Evolutionary conservation across 176 grass and related monocot genomes (phyloP).

Genomic region (Dactylis glomerata): DNA sequence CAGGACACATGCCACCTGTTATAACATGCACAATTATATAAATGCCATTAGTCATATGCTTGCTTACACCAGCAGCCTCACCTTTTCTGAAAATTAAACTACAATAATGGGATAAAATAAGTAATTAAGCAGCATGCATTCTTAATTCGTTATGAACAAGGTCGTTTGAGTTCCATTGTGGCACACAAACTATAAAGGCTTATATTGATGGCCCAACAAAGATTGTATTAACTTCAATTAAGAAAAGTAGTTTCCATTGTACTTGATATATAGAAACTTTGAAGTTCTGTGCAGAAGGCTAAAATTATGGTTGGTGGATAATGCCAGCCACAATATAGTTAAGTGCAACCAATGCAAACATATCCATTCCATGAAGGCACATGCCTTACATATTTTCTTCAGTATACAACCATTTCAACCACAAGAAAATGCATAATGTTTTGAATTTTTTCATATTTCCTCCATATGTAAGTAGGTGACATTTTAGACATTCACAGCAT

Average conservation of each 20-base stretch:
- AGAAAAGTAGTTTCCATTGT: background rate
- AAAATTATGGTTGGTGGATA: constrained; percentile 11
- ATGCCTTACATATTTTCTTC: background rate
- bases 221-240: background rate
- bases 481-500: background rate
- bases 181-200: background rate
- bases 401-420: background rate
- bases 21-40: constrained; percentile 9
- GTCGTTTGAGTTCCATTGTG: background rate
- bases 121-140: background rate
- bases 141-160: constrained; percentile 21
- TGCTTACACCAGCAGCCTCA: constrained; percentile 7
- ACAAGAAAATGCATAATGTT: background rate
- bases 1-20: constrained; percentile 78
- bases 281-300: background rate
- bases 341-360: constrained; percentile 22
- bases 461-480: background rate
- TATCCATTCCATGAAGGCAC: background rate
- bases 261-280: background rate
- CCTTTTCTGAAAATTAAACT: background rate
- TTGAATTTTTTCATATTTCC: background rate
- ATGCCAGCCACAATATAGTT: background rate
- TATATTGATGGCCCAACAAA: background rate
- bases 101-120: background rate
- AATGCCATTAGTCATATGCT: background rate